Evolutionary conservation across 2,329 filamentous ascomycete genomes (phyloP).

Genomic region (Shiraia sp.): DNA sequence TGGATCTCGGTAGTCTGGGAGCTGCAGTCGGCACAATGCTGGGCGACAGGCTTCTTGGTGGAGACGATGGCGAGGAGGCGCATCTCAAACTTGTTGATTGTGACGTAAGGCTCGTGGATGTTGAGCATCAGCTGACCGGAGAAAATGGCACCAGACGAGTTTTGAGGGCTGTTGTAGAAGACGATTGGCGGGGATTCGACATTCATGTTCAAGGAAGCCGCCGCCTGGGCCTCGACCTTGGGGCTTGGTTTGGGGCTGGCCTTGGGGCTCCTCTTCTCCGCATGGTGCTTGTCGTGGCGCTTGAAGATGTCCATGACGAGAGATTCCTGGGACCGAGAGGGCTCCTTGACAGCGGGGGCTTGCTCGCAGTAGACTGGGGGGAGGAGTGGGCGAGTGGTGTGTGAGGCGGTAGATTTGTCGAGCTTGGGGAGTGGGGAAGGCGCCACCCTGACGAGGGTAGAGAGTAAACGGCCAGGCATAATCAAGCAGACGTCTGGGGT

Average conservation of each 20-base stretch:
- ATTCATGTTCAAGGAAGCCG: slow-evolving; percentile 60
- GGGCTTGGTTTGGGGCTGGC: slow-evolving; percentile 31
- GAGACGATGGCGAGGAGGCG: slow-evolving; percentile 69
- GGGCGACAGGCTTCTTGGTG: slow-evolving; percentile 80
- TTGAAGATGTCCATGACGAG: slow-evolving; percentile 47
- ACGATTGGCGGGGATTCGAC: slow-evolving; percentile 88
- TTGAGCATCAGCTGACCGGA: slow-evolving; percentile 79
- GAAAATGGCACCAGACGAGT: slow-evolving; percentile 81
- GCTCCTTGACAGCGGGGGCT: slow-evolving; percentile 30
- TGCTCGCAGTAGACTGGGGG: slow-evolving; percentile 43
- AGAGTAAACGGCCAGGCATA: slow-evolving; percentile 44
- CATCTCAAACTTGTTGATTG: slow-evolving; percentile 73
- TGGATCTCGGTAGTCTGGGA: slow-evolving; percentile 73
- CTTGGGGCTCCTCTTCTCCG: slow-evolving; percentile 42
- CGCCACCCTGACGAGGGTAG: slow-evolving; percentile 36
- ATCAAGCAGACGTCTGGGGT: slow-evolving; percentile 35
- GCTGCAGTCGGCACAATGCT: slow-evolving; percentile 77
- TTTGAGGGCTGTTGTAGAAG: slow-evolving; percentile 74
- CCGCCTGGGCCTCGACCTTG: slow-evolving; percentile 44
- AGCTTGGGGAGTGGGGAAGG: slow-evolving; percentile 37
- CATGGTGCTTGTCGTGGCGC: slow-evolving; percentile 39
- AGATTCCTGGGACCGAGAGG: slow-evolving; percentile 37
- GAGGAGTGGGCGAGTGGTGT: slow-evolving; percentile 28
- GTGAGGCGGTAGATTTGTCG: slow-evolving; percentile 24
- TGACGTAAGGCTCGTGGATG: slow-evolving; percentile 67